Conservation (phyloP, 2,329 filamentous ascomycete species). For the Xylariales sp. region DNA sequence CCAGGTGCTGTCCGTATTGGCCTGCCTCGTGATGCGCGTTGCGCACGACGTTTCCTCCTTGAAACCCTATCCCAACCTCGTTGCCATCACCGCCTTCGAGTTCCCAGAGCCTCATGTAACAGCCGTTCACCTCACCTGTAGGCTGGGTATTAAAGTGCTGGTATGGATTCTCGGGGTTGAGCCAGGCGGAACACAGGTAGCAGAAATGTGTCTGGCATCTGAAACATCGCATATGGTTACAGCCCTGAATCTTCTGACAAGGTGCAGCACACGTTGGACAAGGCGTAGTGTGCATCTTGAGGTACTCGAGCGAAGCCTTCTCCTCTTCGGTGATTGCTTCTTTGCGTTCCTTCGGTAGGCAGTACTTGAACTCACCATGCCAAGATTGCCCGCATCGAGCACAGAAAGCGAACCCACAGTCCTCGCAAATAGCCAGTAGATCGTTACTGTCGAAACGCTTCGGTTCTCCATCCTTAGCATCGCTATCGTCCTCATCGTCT, state of each 20-base stretch:
- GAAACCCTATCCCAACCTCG: constrained; percentile 42
- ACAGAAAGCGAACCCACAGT: constrained; percentile 89
- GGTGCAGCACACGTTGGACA: constrained; percentile 86
- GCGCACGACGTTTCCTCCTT: constrained; percentile 29
- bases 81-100: constrained; percentile 73
- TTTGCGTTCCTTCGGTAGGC: constrained; percentile 59
- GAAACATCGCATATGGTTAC: constrained; percentile 95
- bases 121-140: constrained; percentile 50
- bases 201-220: constrained; percentile 91
- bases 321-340: constrained; percentile 79
- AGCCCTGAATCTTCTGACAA: constrained; percentile 86
- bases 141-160: constrained; percentile 73
- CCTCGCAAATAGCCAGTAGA: constrained; percentile 77
- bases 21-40: constrained; percentile 15
- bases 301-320: constrained; percentile 78
- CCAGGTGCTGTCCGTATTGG: constrained; percentile 19
- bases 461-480: constrained; percentile 30
- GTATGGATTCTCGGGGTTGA: constrained; percentile 78
- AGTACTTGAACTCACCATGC: constrained; percentile 81
- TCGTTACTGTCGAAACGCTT: constrained; percentile 37
- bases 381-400: constrained; percentile 66
- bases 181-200: constrained; percentile 87
- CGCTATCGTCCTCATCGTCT: constrained; percentile 46
- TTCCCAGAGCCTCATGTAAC: constrained; percentile 87
- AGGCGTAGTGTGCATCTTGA: constrained; percentile 74